phyloP scores from a whole-genome alignment of 768 basidiomycete species.

The Hypholoma sublateritium region DNA sequence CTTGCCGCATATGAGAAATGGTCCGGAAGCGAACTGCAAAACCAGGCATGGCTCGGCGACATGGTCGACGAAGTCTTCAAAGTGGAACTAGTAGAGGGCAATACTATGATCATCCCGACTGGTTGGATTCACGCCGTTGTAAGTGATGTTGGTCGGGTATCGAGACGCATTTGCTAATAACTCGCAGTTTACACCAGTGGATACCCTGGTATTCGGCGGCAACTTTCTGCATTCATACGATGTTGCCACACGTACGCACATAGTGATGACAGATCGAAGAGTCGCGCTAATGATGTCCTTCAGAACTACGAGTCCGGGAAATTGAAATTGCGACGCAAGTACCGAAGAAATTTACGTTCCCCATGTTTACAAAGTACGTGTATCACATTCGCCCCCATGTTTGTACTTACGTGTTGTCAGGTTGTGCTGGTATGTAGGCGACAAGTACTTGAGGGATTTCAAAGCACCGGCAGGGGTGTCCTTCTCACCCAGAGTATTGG shows the following conservation, averaged over 20 bases:
- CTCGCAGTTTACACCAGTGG: conserved; percentile 80
- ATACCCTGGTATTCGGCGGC: conserved; percentile 95
- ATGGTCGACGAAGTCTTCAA: conserved; percentile 90
- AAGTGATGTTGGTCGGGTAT: conserved; percentile 26
- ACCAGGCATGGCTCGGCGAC: conserved; percentile 88
- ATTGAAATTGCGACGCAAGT: conserved; percentile 94
- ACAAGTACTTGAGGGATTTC: conserved; percentile 75
- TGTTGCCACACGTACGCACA: conserved; percentile 72
- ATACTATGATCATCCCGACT: conserved; percentile 93
- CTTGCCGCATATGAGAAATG: conserved; percentile 89
- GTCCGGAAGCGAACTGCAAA: conserved; percentile 91
- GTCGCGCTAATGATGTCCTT: background rate
- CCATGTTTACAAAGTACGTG: conserved; percentile 71
- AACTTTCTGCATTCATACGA: conserved; percentile 97
- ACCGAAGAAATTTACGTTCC: conserved; percentile 89
- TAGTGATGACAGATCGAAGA: background rate
- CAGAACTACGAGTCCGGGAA: conserved; percentile 85
- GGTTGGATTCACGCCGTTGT: conserved; percentile 99
- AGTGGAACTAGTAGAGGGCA: conserved; percentile 72
- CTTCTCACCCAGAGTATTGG: conserved; percentile 56
- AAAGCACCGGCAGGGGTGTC: conserved; percentile 41
- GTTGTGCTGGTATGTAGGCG: conserved; percentile 89
- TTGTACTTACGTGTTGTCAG: conserved; percentile 35
- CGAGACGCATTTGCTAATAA: conserved; percentile 8
- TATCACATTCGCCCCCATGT: background rate